Percentiles rank a stretch among this genome's conserved stretches.
Evolutionary conservation across 352 stramenopile species (phyloP).

Genomic region (Peronosclerospora sorghi): DNA sequence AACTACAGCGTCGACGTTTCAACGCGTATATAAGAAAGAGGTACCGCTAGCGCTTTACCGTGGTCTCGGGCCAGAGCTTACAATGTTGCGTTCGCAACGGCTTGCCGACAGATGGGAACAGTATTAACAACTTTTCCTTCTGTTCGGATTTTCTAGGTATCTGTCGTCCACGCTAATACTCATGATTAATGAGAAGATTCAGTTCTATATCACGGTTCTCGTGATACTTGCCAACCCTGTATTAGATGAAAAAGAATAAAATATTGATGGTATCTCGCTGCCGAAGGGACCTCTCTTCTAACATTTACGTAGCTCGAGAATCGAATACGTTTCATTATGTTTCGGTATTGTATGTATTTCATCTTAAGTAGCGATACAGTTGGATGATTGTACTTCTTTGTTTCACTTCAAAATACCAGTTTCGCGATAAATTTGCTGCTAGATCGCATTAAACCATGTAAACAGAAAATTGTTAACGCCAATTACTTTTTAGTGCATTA

Average conservation of each 20-base stretch:
- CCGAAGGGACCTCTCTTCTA: too few relatives aligned
- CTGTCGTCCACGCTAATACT: slow-evolving; percentile 94
- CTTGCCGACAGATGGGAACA: neutral
- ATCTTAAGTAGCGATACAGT: too few relatives aligned
- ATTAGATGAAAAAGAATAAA: slow-evolving; percentile 3
- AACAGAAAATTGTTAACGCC: too few relatives aligned
- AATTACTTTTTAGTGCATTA: too few relatives aligned
- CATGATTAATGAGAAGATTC: slow-evolving; percentile 97
- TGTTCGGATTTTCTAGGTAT: slow-evolving; percentile 82
- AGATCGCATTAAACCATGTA: too few relatives aligned
- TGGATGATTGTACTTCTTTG: too few relatives aligned
- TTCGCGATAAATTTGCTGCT: too few relatives aligned
- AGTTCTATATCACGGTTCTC: slow-evolving; percentile 79
- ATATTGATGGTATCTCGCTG: too few relatives aligned
- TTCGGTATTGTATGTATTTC: too few relatives aligned
- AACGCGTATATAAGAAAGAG: slow-evolving; percentile 74
- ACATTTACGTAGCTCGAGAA: too few relatives aligned
- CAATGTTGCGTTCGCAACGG: slow-evolving; percentile 33
- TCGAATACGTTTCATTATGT: too few relatives aligned
- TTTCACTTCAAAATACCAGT: too few relatives aligned
- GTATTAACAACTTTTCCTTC: neutral
- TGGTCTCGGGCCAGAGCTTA: slow-evolving; percentile 91
- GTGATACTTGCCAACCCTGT: slow-evolving; percentile 52
- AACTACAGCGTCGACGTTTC: slow-evolving; percentile 68
- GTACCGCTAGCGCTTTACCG: slow-evolving; percentile 87